Evolutionary conservation across 2,329 filamentous ascomycete genomes (phyloP).

Genomic region (Periconia sp.): DNA sequence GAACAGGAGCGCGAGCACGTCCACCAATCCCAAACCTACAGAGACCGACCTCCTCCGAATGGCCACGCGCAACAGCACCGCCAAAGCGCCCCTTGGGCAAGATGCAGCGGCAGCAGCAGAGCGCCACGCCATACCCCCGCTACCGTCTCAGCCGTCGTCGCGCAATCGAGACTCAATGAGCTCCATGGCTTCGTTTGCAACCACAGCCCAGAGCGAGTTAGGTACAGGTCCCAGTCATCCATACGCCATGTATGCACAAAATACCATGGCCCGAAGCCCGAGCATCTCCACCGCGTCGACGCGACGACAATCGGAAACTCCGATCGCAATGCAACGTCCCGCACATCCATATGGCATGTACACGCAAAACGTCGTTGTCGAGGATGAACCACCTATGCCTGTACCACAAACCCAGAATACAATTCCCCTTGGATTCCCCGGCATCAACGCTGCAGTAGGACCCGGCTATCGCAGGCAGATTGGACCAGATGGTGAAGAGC

Average conservation of each 20-base stretch:
- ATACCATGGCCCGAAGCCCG: slow-evolving; percentile 55
- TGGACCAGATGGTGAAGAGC: slow-evolving; percentile 82
- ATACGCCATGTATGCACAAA: slow-evolving; percentile 82
- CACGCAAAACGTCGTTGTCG: slow-evolving; percentile 74
- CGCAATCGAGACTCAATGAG: slow-evolving; percentile 41
- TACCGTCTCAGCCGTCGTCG: slow-evolving; percentile 28
- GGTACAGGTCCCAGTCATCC: slow-evolving; percentile 78
- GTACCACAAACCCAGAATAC: slow-evolving; percentile 43
- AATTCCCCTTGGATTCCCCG: slow-evolving; percentile 76
- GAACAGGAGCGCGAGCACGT: neutral
- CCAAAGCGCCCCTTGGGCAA: slow-evolving; percentile 31
- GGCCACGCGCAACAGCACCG: slow-evolving; percentile 41
- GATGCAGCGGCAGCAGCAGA: neutral
- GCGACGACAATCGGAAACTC: slow-evolving; percentile 56
- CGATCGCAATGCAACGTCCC: slow-evolving; percentile 66
- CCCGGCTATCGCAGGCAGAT: slow-evolving; percentile 68
- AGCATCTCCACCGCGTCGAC: slow-evolving; percentile 76
- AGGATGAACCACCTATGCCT: slow-evolving; percentile 37
- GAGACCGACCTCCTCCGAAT: slow-evolving; percentile 31
- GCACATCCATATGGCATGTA: slow-evolving; percentile 88
- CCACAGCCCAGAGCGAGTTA: slow-evolving; percentile 63
- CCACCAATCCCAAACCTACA: neutral
- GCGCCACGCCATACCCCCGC: slow-evolving; percentile 12
- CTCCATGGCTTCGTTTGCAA: slow-evolving; percentile 46
- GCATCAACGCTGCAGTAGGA: slow-evolving; percentile 52